These are phyloP conservation scores for Ascochyta koolunga DNA, from an alignment of 2,329 filamentous ascomycete genomes.

Conservation along the genomic window DNA sequence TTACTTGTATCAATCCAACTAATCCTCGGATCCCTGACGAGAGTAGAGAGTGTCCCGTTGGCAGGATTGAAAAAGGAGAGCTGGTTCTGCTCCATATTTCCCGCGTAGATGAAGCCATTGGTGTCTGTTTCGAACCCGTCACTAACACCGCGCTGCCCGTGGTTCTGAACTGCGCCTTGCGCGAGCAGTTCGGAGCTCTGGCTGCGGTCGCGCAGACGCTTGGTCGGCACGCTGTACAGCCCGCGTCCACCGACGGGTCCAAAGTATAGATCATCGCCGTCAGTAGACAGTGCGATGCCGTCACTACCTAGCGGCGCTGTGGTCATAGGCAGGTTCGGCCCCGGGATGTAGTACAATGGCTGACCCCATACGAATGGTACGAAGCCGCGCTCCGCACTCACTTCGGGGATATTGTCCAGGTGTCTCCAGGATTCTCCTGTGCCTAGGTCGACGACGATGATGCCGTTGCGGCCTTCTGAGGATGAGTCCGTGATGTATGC, in stretches of 20 bases:
- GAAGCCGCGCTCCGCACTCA: conserved; percentile 54
- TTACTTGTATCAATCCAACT: conserved; percentile 58
- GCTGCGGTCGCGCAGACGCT: conserved; percentile 49
- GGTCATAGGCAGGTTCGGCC: conserved; percentile 43
- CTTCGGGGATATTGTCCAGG: conserved; percentile 51
- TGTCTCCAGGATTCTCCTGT: conserved; percentile 58
- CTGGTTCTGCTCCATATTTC: conserved; percentile 56
- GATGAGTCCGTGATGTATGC: conserved; percentile 62
- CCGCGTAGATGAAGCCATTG: conserved; percentile 57
- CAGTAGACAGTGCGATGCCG: conserved; percentile 58
- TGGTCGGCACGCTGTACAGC: conserved; percentile 55
- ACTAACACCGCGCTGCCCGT: conserved; percentile 57
- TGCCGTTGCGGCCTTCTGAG: conserved; percentile 55
- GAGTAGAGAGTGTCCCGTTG: conserved; percentile 52
- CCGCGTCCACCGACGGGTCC: conserved; percentile 53
- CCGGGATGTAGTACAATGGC: conserved; percentile 52
- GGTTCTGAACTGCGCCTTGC: conserved; percentile 50
- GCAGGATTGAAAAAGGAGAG: conserved; percentile 52
- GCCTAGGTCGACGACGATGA: conserved; percentile 58
- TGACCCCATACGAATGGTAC: conserved; percentile 57
- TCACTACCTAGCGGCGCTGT: conserved; percentile 56
- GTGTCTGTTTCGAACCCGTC: conserved; percentile 61
- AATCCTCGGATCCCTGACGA: conserved; percentile 55
- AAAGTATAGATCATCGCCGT: conserved; percentile 57
- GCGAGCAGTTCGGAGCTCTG: conserved; percentile 52